A percentile compares a stretch with the other conserved stretches of the same genome.
Conservation (phyloP, 1,139 yeast species). For the Hansenula lynferdii region DNA sequence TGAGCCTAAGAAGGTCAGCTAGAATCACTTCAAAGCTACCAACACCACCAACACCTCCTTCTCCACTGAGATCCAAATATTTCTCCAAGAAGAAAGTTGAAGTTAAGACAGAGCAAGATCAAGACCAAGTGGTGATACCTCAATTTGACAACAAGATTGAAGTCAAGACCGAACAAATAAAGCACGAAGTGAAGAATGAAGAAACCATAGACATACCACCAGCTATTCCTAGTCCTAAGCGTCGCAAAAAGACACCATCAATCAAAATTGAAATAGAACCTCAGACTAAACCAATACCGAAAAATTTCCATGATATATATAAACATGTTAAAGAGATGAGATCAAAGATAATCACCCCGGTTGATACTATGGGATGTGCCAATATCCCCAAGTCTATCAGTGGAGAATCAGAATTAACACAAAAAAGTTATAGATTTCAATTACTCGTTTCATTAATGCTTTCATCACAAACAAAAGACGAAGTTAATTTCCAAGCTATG, state of each 20-base stretch:
- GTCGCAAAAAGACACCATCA: not conserved
- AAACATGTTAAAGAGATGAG: constrained; percentile 65
- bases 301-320: constrained; percentile 52
- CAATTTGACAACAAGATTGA: not conserved
- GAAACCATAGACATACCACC: not conserved
- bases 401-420: constrained; percentile 28
- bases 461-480: constrained; percentile 92
- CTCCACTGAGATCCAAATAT: not conserved
- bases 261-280: not conserved
- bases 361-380: constrained; percentile 87
- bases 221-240: not conserved
- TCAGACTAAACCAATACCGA: constrained; percentile 30
- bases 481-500: constrained; percentile 75
- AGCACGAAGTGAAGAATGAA: not conserved
- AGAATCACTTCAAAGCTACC: no score
- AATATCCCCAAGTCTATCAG: constrained; percentile 52
- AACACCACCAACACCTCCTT: not conserved
- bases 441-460: constrained; percentile 76
- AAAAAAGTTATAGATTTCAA: constrained; percentile 60
- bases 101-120: not conserved
- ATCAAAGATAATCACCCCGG: constrained; percentile 63
- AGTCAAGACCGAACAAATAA: not conserved
- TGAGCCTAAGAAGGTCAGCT: not conserved
- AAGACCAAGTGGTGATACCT: not conserved
- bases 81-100: not conserved